phyloP scores from a whole-genome alignment of 2,329 filamentous ascomycete species.

The Nemania serpens region DNA sequence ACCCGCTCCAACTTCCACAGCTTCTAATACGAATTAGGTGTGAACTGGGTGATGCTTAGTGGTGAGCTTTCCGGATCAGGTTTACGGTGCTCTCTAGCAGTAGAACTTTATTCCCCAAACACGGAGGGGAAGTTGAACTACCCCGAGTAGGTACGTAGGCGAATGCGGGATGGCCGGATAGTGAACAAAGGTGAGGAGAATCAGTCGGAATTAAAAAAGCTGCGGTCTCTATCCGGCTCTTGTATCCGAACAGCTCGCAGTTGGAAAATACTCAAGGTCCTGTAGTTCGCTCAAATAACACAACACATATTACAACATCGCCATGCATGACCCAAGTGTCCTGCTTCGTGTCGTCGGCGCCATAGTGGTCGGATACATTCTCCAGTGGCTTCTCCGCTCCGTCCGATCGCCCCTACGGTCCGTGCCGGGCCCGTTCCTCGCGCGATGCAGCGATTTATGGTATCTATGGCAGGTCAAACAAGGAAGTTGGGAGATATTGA shows the following conservation, averaged over 20 bases:
- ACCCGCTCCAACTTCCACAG: too few relatives aligned
- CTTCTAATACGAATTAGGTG: too few relatives aligned
- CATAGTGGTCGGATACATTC: background rate
- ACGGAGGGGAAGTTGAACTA: too few relatives aligned
- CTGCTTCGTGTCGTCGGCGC: background rate
- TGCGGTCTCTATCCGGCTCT: too few relatives aligned
- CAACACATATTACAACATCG: background rate
- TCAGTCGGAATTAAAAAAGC: background rate
- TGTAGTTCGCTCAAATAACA: background rate
- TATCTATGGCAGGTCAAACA: conserved; percentile 16
- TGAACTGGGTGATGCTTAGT: too few relatives aligned
- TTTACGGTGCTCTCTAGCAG: too few relatives aligned
- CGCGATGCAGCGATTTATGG: conserved; percentile 17
- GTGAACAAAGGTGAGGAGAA: too few relatives aligned
- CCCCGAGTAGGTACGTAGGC: too few relatives aligned
- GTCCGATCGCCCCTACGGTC: conserved; percentile 10
- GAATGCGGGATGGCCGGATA: too few relatives aligned
- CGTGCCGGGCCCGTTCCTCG: conserved; percentile 22
- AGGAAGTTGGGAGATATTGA: conserved; percentile 12
- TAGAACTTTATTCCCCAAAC: too few relatives aligned
- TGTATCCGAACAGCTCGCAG: too few relatives aligned
- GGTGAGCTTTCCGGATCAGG: too few relatives aligned
- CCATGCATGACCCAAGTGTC: background rate
- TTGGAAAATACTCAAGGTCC: background rate
- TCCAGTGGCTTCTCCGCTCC: conserved; percentile 9